Percentiles rank a stretch among this genome's conserved stretches.
Conservation (phyloP, 805 yeast species). For the Zygosaccharomyces pseudorouxii region DNA sequence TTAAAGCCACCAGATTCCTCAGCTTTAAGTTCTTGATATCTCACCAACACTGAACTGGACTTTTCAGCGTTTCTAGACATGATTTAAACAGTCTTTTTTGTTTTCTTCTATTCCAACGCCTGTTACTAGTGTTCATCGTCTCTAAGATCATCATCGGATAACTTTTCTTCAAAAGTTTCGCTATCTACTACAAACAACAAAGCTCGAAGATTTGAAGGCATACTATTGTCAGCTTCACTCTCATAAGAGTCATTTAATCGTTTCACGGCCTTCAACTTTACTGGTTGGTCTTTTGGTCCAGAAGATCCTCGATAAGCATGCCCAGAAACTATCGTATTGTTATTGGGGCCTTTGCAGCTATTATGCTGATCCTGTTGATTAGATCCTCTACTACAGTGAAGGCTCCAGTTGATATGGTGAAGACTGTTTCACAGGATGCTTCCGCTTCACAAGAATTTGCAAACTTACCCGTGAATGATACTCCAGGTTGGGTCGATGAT, state of each 20-base stretch:
- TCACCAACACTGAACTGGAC: constrained; percentile 63
- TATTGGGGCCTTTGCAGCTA: constrained; percentile 46
- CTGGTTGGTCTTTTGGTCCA: neutral
- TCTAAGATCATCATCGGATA: neutral
- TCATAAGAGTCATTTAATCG: neutral
- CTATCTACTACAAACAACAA: neutral
- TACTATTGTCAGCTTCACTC: neutral
- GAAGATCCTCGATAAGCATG: neutral
- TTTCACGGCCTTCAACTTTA: neutral
- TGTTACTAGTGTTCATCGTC: constrained; percentile 3
- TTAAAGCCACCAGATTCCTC: constrained; percentile 51
- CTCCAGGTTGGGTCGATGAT: constrained; percentile 28
- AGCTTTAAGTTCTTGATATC: constrained; percentile 60
- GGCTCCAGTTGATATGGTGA: constrained; percentile 15
- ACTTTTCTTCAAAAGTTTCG: neutral
- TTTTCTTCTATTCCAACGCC: neutral
- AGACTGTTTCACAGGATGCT: constrained; percentile 17
- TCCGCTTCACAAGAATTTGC: constrained; percentile 18
- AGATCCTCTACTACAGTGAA: constrained; percentile 38
- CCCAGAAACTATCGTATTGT: constrained; percentile 46
- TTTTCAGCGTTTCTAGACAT: constrained; percentile 80
- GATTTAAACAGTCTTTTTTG: neutral
- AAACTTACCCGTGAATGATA: constrained; percentile 19
- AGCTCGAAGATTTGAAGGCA: neutral
- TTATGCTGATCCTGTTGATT: constrained; percentile 48